phyloP scores from a whole-genome alignment of 495 filamentous ascomycete species.

The Xylaria palmicola region DNA sequence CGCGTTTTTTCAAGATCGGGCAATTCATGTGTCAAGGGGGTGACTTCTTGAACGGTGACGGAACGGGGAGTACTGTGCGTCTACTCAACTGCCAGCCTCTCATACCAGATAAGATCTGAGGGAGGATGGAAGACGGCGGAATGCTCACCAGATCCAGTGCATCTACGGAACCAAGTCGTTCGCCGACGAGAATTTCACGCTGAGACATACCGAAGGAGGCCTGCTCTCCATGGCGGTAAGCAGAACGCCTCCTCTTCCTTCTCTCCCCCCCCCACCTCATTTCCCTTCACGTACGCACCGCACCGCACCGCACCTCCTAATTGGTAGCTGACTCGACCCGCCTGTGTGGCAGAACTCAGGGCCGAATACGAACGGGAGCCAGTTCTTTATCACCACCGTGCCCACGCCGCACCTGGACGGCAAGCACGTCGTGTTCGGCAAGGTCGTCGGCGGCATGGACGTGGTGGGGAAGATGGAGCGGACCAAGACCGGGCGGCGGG shows the following conservation, averaged over 20 bases:
- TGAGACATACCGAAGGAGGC: conserved; percentile 76
- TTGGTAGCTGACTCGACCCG: not conserved
- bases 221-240: conserved; percentile 88
- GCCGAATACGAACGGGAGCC: conserved; percentile 89
- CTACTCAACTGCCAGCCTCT: not conserved
- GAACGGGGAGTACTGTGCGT: conserved; percentile 70
- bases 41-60: conserved; percentile 93
- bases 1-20: conserved; percentile 63
- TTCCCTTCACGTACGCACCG: not conserved
- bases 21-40: conserved; percentile 97
- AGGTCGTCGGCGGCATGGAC: conserved; percentile 87
- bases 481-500: conserved; percentile 68
- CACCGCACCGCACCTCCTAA: conserved; percentile 18
- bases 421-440: conserved; percentile 95
- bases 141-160: conserved; percentile 30
- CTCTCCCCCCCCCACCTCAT: not conserved
- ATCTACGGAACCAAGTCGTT: conserved; percentile 88
- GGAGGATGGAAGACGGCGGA: not conserved
- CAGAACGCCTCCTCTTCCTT: conserved; percentile 20
- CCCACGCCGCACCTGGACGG: conserved; percentile 84
- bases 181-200: conserved; percentile 82
- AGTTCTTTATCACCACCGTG: conserved; percentile 95
- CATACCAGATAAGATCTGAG: not conserved
- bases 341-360: conserved; percentile 84
- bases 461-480: conserved; percentile 89